Base-by-base conservation (phyloP, 1,284 basidiomycete genomes). In the Wallemia mellicola region DNA sequence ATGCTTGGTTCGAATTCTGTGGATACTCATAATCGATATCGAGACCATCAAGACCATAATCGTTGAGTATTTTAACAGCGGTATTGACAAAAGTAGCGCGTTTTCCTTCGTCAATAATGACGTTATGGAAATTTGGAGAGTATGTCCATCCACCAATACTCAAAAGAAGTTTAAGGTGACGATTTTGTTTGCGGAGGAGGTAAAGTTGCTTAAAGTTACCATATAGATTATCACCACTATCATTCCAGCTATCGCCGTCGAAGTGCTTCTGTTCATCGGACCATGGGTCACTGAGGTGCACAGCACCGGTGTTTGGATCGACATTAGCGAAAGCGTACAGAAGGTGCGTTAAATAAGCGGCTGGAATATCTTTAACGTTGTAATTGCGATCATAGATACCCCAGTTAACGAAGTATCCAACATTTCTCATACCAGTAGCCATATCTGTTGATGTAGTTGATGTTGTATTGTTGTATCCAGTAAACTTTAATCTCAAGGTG, bases 11-110 rank as follows among this genome's bases (percentile, higher is more conserved):
- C 17, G 62, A 64, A 59, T 68, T 63, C 54, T 64, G 62, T 1
- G 71, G 71, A 48, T 71, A 72, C 64, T 72, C 71, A 66, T 70
- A 72, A 61, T 71, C 70, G 30, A 71, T 63, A 58, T 67, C 66
- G 19, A 72, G 60, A 2, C 71, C 71, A 38, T 72, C 71, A 1
- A 72, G 59, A 1, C 67, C 71, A 57, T 70, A 68, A 60, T 72
- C 67, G 54, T 71, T 68, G 19, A 72, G 65, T 11, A 72, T 63
- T 27, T 64, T 58, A 24, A 72, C 64, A 2, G 67, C 67, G 1
- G 64, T 64, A 14, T 64, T 60, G 28, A 69, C 68, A 28, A 72
- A 72, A n/a, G 60, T 62, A 25, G 62, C 60, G 1, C 69, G 65
- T 25, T 66, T 66, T 1, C 19, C 19, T 1, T 59, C 59, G 1